Evolutionary conservation across 2,329 filamentous ascomycete species (phyloP).

Genomic region (Cladophialophora psammophila): DNA sequence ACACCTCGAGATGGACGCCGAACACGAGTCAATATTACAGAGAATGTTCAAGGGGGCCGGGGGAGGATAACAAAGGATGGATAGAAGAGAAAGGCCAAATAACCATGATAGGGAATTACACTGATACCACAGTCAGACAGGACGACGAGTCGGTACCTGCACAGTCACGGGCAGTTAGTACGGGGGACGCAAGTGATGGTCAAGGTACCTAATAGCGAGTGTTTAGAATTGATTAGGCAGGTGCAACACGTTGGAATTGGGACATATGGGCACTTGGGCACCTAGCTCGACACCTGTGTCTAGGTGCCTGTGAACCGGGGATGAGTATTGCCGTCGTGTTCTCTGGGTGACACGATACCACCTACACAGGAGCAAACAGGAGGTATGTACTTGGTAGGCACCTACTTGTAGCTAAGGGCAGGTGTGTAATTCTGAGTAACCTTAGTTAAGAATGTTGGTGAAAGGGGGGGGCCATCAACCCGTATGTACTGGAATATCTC

Average conservation of each 20-base stretch:
- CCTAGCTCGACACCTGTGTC: neutral
- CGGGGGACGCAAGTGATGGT: neutral
- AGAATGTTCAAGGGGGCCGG: neutral
- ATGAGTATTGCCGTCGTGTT: neutral
- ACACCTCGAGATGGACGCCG: constrained; percentile 17
- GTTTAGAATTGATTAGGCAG: constrained; percentile 1
- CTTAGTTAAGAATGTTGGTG: too few relatives aligned
- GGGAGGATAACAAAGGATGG: neutral
- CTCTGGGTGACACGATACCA: neutral
- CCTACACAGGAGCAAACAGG: too few relatives aligned
- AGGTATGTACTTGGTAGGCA: neutral
- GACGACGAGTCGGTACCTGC: neutral
- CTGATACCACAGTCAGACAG: neutral
- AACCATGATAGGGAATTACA: neutral
- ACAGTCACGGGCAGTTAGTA: neutral
- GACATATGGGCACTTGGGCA: neutral
- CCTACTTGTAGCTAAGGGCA: neutral
- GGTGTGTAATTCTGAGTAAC: too few relatives aligned
- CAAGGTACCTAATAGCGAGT: neutral
- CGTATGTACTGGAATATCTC: too few relatives aligned
- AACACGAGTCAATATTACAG: constrained; percentile 25
- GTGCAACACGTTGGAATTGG: neutral
- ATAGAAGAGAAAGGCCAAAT: neutral
- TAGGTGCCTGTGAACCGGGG: neutral
- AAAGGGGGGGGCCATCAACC: too few relatives aligned